Evolutionary conservation across 2,329 filamentous ascomycete species (phyloP).

Genomic region (Diaporthe citri): DNA sequence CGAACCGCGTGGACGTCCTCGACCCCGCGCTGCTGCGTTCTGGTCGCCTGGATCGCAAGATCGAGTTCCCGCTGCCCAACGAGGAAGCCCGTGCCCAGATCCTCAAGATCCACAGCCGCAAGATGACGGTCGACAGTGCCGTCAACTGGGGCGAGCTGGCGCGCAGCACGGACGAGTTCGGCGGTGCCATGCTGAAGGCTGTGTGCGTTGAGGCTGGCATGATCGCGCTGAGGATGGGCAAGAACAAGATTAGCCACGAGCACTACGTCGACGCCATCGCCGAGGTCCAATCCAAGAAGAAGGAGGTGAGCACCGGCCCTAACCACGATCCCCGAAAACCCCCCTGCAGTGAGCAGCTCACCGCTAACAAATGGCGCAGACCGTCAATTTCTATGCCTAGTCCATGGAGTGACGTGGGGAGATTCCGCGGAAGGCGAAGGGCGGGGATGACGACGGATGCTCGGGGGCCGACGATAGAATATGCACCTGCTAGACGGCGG

Average conservation of each 20-base stretch:
- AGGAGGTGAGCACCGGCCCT: slow-evolving; percentile 71
- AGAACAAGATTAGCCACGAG: slow-evolving; percentile 97
- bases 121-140: slow-evolving; percentile 94
- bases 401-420: slow-evolving; percentile 32
- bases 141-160: slow-evolving; percentile 98
- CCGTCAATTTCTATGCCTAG: slow-evolving; percentile 70
- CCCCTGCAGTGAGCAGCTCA: background rate
- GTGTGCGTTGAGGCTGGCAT: slow-evolving; percentile 99
- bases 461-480: slow-evolving; percentile 16
- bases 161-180: slow-evolving; percentile 97
- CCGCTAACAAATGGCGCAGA: slow-evolving; percentile 51
- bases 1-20: slow-evolving; percentile 93
- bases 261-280: slow-evolving; percentile 99
- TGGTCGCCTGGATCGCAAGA: slow-evolving; percentile 94
- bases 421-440: background rate
- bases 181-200: slow-evolving; percentile 96
- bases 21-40: slow-evolving; percentile 93
- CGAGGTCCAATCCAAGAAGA: slow-evolving; percentile 96
- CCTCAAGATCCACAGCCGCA: slow-evolving; percentile 95
- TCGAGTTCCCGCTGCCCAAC: slow-evolving; percentile 97
- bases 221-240: slow-evolving; percentile 94
- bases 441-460: background rate
- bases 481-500: slow-evolving; percentile 18
- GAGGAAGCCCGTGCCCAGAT: slow-evolving; percentile 98
- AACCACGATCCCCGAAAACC: background rate